These are phyloP conservation scores for Amylocarpus encephaloides DNA, from an alignment of 2,329 filamentous ascomycete genomes.

Conservation along the genomic window DNA sequence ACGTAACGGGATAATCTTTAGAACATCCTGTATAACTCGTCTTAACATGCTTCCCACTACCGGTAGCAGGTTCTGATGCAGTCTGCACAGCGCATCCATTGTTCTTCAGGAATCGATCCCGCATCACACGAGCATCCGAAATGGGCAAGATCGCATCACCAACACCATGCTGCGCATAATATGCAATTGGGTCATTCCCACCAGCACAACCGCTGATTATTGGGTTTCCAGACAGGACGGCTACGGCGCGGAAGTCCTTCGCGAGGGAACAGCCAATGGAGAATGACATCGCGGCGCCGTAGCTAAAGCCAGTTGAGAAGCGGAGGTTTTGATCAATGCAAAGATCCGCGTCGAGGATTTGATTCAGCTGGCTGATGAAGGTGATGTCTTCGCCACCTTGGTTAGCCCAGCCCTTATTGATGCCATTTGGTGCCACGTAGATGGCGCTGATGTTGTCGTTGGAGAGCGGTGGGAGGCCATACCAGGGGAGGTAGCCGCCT, in stretches of 20 bases:
- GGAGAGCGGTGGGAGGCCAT: slow-evolving; percentile 29
- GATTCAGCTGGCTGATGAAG: slow-evolving; percentile 30
- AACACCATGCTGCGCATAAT: slow-evolving; percentile 33
- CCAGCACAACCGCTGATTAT: slow-evolving; percentile 28
- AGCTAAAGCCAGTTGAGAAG: slow-evolving; percentile 34
- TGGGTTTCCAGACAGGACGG: slow-evolving; percentile 24
- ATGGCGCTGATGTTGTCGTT: slow-evolving; percentile 27
- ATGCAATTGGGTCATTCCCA: slow-evolving; percentile 31
- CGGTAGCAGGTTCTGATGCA: not conserved
- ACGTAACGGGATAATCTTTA: not conserved
- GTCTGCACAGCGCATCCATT: slow-evolving; percentile 29
- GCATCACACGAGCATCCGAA: slow-evolving; percentile 29
- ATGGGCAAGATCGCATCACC: slow-evolving; percentile 34
- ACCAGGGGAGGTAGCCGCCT: slow-evolving; percentile 21
- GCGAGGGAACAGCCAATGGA: slow-evolving; percentile 32
- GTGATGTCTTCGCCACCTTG: slow-evolving; percentile 31
- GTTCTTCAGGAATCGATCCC: slow-evolving; percentile 34
- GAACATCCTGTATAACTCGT: not conserved
- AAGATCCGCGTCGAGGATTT: slow-evolving; percentile 29
- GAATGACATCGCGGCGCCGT: slow-evolving; percentile 33
- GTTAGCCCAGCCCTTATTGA: slow-evolving; percentile 32
- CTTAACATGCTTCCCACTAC: not conserved
- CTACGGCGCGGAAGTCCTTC: slow-evolving; percentile 31
- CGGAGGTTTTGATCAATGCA: slow-evolving; percentile 31
- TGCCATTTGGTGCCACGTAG: slow-evolving; percentile 33